These are phyloP conservation scores for Colletotrichum sp. DNA, from an alignment of 2,329 filamentous ascomycete species.

Conservation along the genomic window DNA sequence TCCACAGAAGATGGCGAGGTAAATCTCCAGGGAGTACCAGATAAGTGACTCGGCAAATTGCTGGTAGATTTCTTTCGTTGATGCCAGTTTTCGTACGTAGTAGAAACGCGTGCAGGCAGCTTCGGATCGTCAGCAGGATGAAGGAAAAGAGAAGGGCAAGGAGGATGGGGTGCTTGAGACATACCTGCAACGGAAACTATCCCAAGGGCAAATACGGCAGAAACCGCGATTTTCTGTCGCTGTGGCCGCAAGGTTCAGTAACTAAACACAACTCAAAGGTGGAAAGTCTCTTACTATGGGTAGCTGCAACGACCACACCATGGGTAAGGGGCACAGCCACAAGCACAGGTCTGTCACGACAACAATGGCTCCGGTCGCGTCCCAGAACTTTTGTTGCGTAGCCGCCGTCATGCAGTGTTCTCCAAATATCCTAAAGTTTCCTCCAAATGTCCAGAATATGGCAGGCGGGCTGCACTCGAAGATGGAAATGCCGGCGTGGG, in stretches of 20 bases:
- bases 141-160: not conserved
- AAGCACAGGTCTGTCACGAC: not conserved
- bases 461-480: not conserved
- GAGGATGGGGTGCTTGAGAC: not conserved
- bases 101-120: not conserved
- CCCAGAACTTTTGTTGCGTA: not conserved
- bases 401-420: not conserved
- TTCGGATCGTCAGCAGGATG: not conserved
- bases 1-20: not conserved
- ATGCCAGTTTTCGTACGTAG: not conserved
- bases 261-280: accelerated
- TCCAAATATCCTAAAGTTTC: not conserved
- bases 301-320: not conserved
- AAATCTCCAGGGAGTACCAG: not conserved
- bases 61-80: not conserved
- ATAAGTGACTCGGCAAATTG: not conserved
- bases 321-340: not conserved
- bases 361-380: not conserved
- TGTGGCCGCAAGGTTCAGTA: accelerated
- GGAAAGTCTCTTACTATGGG: not conserved
- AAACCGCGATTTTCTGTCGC: not conserved
- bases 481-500: not conserved
- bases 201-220: not conserved
- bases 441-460: not conserved
- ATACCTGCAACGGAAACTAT: not conserved